Evolutionary conservation across 768 basidiomycete genomes (phyloP).

Genomic region (Tulasnella sp.): DNA sequence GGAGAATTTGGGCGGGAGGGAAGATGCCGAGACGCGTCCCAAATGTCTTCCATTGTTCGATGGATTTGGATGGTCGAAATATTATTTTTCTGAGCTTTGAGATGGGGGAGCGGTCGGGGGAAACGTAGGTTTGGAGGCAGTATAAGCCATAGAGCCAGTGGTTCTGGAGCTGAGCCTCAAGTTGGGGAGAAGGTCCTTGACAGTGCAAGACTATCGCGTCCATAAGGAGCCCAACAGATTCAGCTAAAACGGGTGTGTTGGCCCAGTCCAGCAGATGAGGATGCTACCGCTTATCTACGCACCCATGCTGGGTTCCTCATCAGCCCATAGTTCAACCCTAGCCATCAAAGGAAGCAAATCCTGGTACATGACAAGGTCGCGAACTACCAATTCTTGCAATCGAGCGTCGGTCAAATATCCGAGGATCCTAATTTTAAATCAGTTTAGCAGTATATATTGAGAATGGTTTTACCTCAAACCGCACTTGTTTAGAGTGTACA

Average conservation of each 20-base stretch:
- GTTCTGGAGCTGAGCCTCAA: background rate
- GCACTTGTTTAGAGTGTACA: too few species aligned
- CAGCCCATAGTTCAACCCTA: background rate
- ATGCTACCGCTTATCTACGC: too few species aligned
- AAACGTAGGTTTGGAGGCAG: background rate
- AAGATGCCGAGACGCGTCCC: background rate
- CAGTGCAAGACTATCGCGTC: background rate
- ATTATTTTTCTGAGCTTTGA: background rate
- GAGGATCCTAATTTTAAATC: too few species aligned
- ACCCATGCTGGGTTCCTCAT: background rate
- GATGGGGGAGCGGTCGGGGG: background rate
- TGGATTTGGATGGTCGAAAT: background rate
- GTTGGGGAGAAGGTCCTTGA: background rate
- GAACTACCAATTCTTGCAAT: background rate
- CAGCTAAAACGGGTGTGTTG: background rate
- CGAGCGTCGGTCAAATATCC: background rate
- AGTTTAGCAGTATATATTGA: too few species aligned
- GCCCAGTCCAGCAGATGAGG: background rate
- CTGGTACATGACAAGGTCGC: background rate
- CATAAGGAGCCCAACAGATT: background rate
- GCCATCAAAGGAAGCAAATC: background rate
- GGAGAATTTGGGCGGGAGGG: background rate
- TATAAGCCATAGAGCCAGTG: background rate
- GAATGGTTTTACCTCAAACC: too few species aligned
- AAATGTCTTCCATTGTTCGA: background rate